phyloP scores from a whole-genome alignment of 2,329 filamentous ascomycete genomes.

The Beauveria varroae region DNA sequence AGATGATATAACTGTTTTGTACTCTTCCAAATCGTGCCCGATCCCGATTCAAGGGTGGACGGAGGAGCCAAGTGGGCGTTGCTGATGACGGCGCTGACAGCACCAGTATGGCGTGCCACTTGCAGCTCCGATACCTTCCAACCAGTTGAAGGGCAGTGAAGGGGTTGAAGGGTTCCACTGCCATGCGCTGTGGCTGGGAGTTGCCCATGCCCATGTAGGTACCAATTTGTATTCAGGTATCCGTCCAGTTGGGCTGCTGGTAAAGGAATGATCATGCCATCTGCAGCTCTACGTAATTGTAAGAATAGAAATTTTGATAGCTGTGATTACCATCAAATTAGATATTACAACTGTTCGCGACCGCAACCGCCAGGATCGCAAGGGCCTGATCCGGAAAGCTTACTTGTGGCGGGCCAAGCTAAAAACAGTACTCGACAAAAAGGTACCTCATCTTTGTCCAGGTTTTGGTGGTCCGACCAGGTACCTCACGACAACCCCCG shows the following conservation, averaged over 20 bases:
- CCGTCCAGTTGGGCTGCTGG: neutral
- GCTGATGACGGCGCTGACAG: neutral
- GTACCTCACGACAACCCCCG: slow-evolving; percentile 3
- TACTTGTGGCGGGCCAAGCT: neutral
- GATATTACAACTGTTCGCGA: neutral
- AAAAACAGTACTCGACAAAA: neutral
- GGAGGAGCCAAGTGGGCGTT: neutral
- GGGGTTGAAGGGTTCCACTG: neutral
- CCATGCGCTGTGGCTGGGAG: neutral
- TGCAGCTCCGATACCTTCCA: neutral
- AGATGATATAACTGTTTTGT: no score
- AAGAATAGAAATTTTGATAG: no score
- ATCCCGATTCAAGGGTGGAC: neutral
- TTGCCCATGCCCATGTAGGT: neutral
- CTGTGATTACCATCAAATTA: no score
- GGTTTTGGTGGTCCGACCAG: neutral
- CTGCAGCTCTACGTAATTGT: no score
- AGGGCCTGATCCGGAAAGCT: slow-evolving; percentile 3
- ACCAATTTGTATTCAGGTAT: neutral
- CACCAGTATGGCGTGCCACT: neutral
- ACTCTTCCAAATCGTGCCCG: neutral
- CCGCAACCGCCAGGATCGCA: slow-evolving; percentile 3
- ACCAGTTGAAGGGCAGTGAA: no score
- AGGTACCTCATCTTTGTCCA: neutral
- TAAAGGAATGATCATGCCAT: no score